Conservation (phyloP, 2,329 filamentous ascomycete species). For the Rutstroemia sp. region DNA sequence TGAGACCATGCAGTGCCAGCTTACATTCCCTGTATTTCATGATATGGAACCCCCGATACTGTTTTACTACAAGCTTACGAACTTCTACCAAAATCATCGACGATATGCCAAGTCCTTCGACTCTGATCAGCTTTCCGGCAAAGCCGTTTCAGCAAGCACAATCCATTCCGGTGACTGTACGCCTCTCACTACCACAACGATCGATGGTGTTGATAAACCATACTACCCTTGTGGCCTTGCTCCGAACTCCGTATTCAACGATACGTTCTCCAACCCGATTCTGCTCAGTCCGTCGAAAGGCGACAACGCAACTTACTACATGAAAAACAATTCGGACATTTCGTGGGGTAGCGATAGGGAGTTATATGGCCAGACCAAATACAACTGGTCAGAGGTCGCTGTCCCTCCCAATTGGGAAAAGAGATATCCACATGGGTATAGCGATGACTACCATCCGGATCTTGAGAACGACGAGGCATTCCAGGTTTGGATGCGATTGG, state of each 20-base stretch:
- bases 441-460: conserved; percentile 53
- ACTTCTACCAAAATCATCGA: conserved; percentile 98
- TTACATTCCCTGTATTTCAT: conserved; percentile 75
- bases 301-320: conserved; percentile 51
- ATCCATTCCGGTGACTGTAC: conserved; percentile 67
- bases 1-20: conserved; percentile 50
- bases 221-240: conserved; percentile 96
- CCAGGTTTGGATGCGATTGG: conserved; percentile 98
- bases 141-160: conserved; percentile 47
- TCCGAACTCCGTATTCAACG: conserved; percentile 96
- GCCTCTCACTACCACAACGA: conserved; percentile 53
- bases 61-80: conserved; percentile 91
- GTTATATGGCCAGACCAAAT: conserved; percentile 66
- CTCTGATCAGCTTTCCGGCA: conserved; percentile 72
- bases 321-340: conserved; percentile 66
- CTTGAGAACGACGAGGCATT: conserved; percentile 74
- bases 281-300: conserved; percentile 44
- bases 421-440: conserved; percentile 66
- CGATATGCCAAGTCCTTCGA: conserved; percentile 91
- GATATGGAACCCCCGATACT: conserved; percentile 74
- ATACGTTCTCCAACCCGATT: conserved; percentile 66
- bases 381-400: conserved; percentile 56
- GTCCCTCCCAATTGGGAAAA: conserved; percentile 82
- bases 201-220: conserved; percentile 48
- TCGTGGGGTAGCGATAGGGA: conserved; percentile 80